Evolutionary conservation across 352 stramenopile genomes (phyloP).

Genomic region (Plasmopara viticola): DNA sequence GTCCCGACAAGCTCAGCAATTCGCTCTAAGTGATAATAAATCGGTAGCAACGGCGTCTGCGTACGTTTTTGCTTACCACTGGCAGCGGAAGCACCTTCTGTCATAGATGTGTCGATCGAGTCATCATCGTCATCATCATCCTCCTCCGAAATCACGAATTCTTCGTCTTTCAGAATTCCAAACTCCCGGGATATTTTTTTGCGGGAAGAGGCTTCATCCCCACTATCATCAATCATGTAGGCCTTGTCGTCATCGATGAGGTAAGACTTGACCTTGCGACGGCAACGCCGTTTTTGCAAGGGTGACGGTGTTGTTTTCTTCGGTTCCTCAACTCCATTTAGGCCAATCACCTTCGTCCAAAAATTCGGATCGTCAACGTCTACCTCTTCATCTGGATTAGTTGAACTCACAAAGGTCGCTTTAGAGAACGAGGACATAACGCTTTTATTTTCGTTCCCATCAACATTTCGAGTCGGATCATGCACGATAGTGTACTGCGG

Average conservation of each 20-base stretch:
- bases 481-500: slow-evolving; percentile 85
- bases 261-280: slow-evolving; percentile 72
- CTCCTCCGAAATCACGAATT: slow-evolving; percentile 72
- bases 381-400: slow-evolving; percentile 81
- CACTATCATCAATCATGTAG: slow-evolving; percentile 39
- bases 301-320: slow-evolving; percentile 63
- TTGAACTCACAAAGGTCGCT: slow-evolving; percentile 88
- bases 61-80: slow-evolving; percentile 31
- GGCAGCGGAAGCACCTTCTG: slow-evolving; percentile 36
- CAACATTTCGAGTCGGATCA: slow-evolving; percentile 53
- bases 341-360: slow-evolving; percentile 90
- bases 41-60: slow-evolving; percentile 23
- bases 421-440: slow-evolving; percentile 90
- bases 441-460: slow-evolving; percentile 56
- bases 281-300: slow-evolving; percentile 64
- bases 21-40: slow-evolving; percentile 35
- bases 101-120: slow-evolving; percentile 39
- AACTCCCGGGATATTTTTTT: slow-evolving; percentile 23
- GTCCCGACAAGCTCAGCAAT: slow-evolving; percentile 45
- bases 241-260: slow-evolving; percentile 36
- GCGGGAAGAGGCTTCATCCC: slow-evolving; percentile 30
- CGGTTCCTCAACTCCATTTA: slow-evolving; percentile 63
- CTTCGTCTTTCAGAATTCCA: slow-evolving; percentile 41
- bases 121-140: slow-evolving; percentile 49
- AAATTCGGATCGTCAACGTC: slow-evolving; percentile 92